Base-by-base conservation (phyloP, 2,329 filamentous ascomycete species). In the Nemania bipapillata region DNA sequence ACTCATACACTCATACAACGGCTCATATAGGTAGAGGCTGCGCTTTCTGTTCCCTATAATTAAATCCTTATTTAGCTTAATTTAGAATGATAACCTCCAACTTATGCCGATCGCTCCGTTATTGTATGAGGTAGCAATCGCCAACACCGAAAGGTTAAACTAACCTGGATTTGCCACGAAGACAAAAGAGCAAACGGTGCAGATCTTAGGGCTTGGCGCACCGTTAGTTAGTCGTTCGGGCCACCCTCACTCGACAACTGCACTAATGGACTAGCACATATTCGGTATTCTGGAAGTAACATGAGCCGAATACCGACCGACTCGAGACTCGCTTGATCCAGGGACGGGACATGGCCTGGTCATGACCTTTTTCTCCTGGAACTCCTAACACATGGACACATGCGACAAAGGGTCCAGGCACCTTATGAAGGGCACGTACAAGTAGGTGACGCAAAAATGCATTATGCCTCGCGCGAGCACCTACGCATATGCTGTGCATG, bases 251-350 rank as follows among this genome's bases (percentile, higher is more conserved):
- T 50, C 20, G 5, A 26, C 47, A 11, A 26, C 20, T 50, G 40
- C 40, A 45, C 40, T 45, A 45, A 3, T 32, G 30, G 9, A 45
- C 40, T 45, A 45, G 40, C 40, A 45, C 47, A 50, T 24, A 24
- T 26, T 50, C 47, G 20, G 22, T 50, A 50, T 26, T 24, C 47
- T 28, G 47, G 20, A 50, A 26, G 26, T 32, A 30, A 53, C 50
- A 52, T 24, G 50, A 53, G 24, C 28, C 24, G 50, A 53, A 53
- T 26, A 26, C 45, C 45, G 42, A 47, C 20, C n/a, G 12, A 32
- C 50, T 53, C 24, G 24, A 53, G 50, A 53, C 50, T 53, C 20
- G 50, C 24, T 53, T 30, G 50, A 26, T 53, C 50, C 8, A 53
- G 50, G 26, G 50, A 30, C 50, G 26, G 50, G 50, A 26, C 15